Conservation (phyloP, 169 alveolate genomes). For the Eimeria zaria region DNA sequence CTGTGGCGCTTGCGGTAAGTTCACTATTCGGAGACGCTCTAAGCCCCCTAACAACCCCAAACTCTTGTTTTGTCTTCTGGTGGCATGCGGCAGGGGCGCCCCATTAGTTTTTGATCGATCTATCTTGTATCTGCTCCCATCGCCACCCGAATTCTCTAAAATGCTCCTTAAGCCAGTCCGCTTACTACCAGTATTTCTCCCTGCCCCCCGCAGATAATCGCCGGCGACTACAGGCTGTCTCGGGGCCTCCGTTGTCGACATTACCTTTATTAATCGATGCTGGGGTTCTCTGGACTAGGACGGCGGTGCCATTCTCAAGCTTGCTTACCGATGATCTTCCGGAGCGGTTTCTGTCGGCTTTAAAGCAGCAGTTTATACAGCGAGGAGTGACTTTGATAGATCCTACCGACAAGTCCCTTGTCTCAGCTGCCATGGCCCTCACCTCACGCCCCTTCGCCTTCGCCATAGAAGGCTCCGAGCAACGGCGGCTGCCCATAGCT, state of each 20-base stretch:
- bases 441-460: slow-evolving; percentile 81
- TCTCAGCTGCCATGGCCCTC: slow-evolving; percentile 83
- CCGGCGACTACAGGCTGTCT: slow-evolving; percentile 64
- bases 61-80: background rate
- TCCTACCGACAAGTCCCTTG: slow-evolving; percentile 54
- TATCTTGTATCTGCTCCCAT: background rate
- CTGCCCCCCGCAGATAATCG: slow-evolving; percentile 28
- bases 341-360: slow-evolving; percentile 47
- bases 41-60: background rate
- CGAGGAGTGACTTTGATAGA: slow-evolving; percentile 58
- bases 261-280: slow-evolving; percentile 68
- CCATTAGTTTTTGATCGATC: background rate
- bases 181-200: background rate
- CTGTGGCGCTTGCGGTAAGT: slow-evolving; percentile 73
- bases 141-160: background rate
- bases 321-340: slow-evolving; percentile 69
- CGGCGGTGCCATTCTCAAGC: slow-evolving; percentile 74
- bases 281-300: slow-evolving; percentile 75
- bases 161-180: background rate
- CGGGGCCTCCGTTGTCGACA: slow-evolving; percentile 38
- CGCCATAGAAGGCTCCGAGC: slow-evolving; percentile 64
- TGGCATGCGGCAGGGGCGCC: background rate
- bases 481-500: slow-evolving; percentile 45
- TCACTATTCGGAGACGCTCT: background rate
- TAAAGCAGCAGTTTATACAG: slow-evolving; percentile 73